Base-by-base conservation (phyloP, 371 early-diverging fungal species). In the Syncephalastrum racemosum region DNA sequence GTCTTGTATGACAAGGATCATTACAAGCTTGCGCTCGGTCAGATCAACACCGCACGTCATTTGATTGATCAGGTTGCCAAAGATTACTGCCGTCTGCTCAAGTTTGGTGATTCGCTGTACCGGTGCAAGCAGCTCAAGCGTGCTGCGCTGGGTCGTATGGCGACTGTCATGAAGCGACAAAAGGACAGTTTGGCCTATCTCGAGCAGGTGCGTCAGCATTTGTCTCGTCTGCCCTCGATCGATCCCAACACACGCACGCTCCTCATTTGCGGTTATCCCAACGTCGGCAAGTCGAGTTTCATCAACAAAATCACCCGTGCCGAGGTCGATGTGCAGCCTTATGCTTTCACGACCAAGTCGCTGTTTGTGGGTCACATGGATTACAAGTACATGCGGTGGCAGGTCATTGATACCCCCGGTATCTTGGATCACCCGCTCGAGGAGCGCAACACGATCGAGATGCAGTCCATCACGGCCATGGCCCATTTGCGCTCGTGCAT, bases 301-400 rank as follows among this genome's bases (percentile, higher is more conserved):
- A 97, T 99, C 88, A 99, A 99, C 90, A 98, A 99, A 81, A 86
- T 99, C 40, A 98, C 99, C 10, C 88, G 98, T 65, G 99, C 99
- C 23, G 96, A 99, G 68, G 99, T 99, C 15, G 99, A 99, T 63
- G 99, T 99, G 2, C 99, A 99, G 77, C 99, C 99, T 16, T 99
- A 99, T 75, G 99, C 99, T 24, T 99, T 99, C 84, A 99, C 99
- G 40, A 99, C 99, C 56, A 99, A 99, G 82, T 95, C 95, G 14
- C 83, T 99, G 59, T 99, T 98, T 81, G 99, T 99, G 23, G 99
- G 99, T 44, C 99, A 99, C 75, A 99, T 99, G 98, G 99, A 99
- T 77, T 99, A 99, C 89, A 95, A 98, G 73, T 97, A 99, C 76
- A 84, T 99, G 75, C 83, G 98, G 73, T 99, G 99, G 99, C 99